Conservation (phyloP, 306 rosid species). For the Psophocarpus tetragonolobus region DNA sequence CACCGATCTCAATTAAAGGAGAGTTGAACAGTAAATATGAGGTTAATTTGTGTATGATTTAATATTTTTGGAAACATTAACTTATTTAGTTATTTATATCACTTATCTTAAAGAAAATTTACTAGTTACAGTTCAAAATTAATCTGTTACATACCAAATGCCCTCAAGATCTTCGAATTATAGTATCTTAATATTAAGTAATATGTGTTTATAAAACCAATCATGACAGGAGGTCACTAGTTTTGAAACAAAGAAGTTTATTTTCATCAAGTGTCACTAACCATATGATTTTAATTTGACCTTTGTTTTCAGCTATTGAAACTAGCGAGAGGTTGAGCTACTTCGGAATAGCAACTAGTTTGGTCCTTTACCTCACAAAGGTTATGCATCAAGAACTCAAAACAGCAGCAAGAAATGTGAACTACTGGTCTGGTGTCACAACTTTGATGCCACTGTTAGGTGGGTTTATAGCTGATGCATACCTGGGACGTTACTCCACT, state of each 20-base stretch:
- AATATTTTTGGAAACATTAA: neutral
- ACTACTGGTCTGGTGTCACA: conserved; percentile 89
- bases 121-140: neutral
- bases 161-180: neutral
- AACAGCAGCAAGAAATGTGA: conserved; percentile 82
- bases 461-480: conserved; percentile 93
- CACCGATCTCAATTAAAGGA: neutral
- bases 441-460: conserved; percentile 84
- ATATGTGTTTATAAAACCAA: neutral
- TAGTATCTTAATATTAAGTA: neutral
- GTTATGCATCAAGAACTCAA: conserved; percentile 78
- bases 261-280: neutral
- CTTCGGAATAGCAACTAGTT: conserved; percentile 84
- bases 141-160: neutral
- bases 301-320: conserved; percentile 70
- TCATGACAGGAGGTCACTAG: neutral
- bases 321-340: conserved; percentile 90
- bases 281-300: neutral
- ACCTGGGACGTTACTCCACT: conserved; percentile 77
- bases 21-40: neutral
- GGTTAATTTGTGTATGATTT: neutral
- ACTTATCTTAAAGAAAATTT: neutral
- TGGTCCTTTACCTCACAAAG: conserved; percentile 76
- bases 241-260: neutral
- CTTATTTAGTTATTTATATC: neutral